A percentile compares a stretch with the other conserved stretches of the same genome.
These are phyloP conservation scores for Ophiostoma australiae DNA, from an alignment of 2,329 filamentous ascomycete genomes.

Conservation along the genomic window DNA sequence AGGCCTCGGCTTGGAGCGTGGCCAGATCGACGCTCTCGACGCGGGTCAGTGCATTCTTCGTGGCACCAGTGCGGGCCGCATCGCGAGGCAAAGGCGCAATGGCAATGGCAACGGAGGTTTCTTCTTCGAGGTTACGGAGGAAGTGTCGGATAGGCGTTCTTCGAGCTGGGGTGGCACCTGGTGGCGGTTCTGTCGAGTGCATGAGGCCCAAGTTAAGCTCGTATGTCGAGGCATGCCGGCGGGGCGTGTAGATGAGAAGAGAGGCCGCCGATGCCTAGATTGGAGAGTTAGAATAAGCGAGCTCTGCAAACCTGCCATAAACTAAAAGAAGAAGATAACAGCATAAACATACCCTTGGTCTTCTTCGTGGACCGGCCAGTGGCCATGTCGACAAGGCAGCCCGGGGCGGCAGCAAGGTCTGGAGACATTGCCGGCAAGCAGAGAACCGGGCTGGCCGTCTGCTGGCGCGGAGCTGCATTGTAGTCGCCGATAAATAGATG, in stretches of 20 bases:
- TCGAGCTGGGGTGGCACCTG: not conserved
- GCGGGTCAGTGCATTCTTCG: constrained; percentile 38
- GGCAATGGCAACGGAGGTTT: not conserved
- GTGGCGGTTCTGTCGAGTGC: not conserved
- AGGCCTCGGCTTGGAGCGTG: constrained; percentile 26
- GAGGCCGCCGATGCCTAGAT: not conserved
- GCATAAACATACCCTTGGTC: not conserved
- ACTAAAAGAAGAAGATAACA: not conserved
- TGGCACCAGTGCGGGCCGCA: constrained; percentile 29
- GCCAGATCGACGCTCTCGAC: constrained; percentile 34
- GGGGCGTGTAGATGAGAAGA: not conserved
- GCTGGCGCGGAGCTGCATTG: constrained; percentile 5
- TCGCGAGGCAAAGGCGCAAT: constrained; percentile 28
- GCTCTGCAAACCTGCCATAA: not conserved
- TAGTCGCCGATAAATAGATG: not conserved
- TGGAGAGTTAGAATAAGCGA: not conserved
- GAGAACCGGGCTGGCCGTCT: constrained; percentile 9
- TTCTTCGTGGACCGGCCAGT: not conserved
- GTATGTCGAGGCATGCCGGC: not conserved
- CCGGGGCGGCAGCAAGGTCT: not conserved
- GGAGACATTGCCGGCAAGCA: constrained; percentile 4
- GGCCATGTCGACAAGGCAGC: constrained; percentile 2
- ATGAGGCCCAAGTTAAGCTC: not conserved
- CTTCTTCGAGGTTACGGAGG: constrained; percentile 35
- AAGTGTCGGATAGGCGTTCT: constrained; percentile 37